Evolutionary conservation across 306 rosid genomes (phyloP).

Genomic region (Gillenia trifoliata): DNA sequence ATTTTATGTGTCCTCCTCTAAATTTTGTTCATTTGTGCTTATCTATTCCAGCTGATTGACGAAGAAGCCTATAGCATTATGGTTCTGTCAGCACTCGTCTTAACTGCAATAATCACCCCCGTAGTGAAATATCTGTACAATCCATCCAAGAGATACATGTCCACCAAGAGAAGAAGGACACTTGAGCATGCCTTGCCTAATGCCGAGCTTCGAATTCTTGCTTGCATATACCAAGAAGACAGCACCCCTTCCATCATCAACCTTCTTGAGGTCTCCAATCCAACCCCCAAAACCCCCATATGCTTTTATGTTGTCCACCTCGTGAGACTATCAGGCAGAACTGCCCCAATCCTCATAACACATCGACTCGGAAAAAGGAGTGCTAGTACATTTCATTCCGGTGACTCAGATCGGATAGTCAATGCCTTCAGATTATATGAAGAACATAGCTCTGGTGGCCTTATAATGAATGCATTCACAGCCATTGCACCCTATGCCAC

Average conservation of each 20-base stretch:
- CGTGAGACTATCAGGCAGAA: slow-evolving; percentile 36
- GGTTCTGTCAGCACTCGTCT: slow-evolving; percentile 29
- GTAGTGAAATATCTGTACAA: slow-evolving; percentile 38
- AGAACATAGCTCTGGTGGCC: slow-evolving; percentile 6
- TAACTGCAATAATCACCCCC: slow-evolving; percentile 37
- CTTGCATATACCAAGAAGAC: slow-evolving; percentile 42
- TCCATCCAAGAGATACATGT: slow-evolving; percentile 45
- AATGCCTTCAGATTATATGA: slow-evolving; percentile 45
- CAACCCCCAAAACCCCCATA: slow-evolving; percentile 35
- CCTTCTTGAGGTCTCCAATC: slow-evolving; percentile 44
- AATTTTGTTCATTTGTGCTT: not conserved
- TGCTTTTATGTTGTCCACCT: slow-evolving; percentile 49
- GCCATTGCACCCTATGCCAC: slow-evolving; percentile 50
- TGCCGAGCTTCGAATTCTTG: slow-evolving; percentile 33
- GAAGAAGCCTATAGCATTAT: slow-evolving; percentile 24
- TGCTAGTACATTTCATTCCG: not conserved
- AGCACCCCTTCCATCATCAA: slow-evolving; percentile 44
- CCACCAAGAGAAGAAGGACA: slow-evolving; percentile 28
- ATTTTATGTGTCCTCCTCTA: not conserved
- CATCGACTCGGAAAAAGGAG: slow-evolving; percentile 3
- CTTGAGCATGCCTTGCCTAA: slow-evolving; percentile 31
- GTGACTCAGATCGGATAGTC: slow-evolving; percentile 26
- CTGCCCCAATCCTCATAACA: slow-evolving; percentile 42
- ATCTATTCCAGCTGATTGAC: slow-evolving; percentile 45
- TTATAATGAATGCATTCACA: slow-evolving; percentile 32